Evolutionary conservation across 2,329 filamentous ascomycete genomes (phyloP).

Genomic region (Fusarium newnesense): DNA sequence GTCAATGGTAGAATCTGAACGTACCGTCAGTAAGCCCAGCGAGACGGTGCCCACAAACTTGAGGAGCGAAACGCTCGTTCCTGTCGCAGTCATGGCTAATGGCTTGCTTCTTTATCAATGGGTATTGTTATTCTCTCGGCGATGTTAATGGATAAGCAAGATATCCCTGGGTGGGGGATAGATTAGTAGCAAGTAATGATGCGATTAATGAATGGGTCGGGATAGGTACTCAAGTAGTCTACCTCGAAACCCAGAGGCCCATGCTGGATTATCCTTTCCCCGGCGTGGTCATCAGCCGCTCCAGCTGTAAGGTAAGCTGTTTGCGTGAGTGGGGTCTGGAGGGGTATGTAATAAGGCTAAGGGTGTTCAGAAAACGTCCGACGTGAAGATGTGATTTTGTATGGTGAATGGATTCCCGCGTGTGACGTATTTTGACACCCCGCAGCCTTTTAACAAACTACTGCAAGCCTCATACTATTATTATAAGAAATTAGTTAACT

Average conservation of each 20-base stretch:
- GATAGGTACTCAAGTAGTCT: background rate
- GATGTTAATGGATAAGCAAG: conserved; percentile 2
- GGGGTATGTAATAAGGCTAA: background rate
- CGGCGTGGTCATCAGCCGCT: background rate
- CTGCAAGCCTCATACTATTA: background rate
- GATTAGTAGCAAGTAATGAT: conserved; percentile 18
- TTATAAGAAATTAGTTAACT: background rate
- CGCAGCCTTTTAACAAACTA: background rate
- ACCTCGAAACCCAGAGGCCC: no score
- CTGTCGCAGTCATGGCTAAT: conserved; percentile 70
- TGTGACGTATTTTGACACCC: no score
- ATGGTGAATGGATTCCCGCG: no score
- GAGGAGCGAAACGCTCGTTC: conserved; percentile 77
- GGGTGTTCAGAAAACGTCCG: no score
- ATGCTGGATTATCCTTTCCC: background rate
- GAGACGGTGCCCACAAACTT: conserved; percentile 95
- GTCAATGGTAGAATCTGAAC: conserved; percentile 47
- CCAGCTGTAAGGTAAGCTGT: background rate
- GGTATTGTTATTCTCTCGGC: background rate
- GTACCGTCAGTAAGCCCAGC: conserved; percentile 86
- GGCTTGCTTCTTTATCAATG: background rate
- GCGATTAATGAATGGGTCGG: conserved; percentile 14
- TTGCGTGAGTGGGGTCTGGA: background rate
- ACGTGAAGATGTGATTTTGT: no score
- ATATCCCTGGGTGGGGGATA: background rate